Conservation (phyloP, 2,329 filamentous ascomycete genomes). For the Clarireedia homoeocarpa region DNA sequence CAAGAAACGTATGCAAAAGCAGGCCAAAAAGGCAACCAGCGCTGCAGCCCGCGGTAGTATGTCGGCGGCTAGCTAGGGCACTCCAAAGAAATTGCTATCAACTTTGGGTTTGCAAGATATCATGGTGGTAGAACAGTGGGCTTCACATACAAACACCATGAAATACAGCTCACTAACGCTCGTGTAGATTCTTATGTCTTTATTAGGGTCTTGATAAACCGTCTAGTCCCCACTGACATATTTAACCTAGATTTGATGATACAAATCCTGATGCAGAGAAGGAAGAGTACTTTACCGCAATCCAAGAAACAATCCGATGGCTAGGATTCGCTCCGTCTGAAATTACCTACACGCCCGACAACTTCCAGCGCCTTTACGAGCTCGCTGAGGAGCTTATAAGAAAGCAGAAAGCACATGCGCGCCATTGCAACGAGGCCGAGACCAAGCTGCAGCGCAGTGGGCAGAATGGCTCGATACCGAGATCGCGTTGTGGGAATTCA, state of each 20-base stretch:
- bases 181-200: too few relatives aligned
- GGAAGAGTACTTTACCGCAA: constrained; percentile 81
- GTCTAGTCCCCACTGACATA: constrained; percentile 25
- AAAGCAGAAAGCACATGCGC: constrained; percentile 70
- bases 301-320: constrained; percentile 82
- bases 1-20: constrained; percentile 52
- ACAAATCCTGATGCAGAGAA: constrained; percentile 94
- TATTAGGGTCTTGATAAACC: too few relatives aligned
- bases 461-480: constrained; percentile 53
- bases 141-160: too few relatives aligned
- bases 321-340: constrained; percentile 66
- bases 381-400: constrained; percentile 78
- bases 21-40: constrained; percentile 47
- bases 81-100: constrained; percentile 89
- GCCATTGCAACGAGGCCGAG: constrained; percentile 73
- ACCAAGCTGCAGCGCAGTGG: constrained; percentile 84
- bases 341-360: constrained; percentile 83
- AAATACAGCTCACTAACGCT: too few relatives aligned
- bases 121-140: constrained; percentile 52
- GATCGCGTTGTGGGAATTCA: constrained; percentile 76
- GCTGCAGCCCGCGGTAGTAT: constrained; percentile 72
- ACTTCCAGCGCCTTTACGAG: constrained; percentile 78
- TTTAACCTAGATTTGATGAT: constrained; percentile 79
- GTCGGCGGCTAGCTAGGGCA: constrained; percentile 91
- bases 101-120: constrained; percentile 86